Percentiles rank a stretch among this genome's conserved stretches.
Conservation (phyloP, 176 grass and related monocot species). For the Rhynchospora pubera region DNA sequence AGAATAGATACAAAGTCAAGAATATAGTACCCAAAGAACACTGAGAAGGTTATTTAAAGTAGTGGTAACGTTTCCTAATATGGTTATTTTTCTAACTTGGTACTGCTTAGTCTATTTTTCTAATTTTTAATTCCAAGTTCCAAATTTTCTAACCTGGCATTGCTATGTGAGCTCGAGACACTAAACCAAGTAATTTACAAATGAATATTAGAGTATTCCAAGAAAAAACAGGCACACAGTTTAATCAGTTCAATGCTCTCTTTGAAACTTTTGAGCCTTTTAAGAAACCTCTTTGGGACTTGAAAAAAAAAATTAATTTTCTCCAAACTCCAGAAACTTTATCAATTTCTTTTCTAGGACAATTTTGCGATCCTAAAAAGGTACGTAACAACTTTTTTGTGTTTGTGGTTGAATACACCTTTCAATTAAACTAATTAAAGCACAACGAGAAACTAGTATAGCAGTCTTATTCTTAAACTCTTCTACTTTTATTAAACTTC, state of each 20-base stretch:
- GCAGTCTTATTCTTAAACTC: neutral
- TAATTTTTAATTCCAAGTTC: neutral
- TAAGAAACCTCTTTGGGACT: conserved; percentile 8
- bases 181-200: neutral
- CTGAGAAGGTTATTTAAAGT: neutral
- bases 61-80: neutral
- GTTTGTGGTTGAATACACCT: conserved; percentile 5
- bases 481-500: neutral
- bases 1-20: neutral
- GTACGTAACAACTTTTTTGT: too few relatives aligned
- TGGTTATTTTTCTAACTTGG: neutral
- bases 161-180: neutral
- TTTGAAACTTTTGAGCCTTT: neutral
- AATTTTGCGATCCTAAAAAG: neutral
- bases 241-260: neutral
- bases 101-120: neutral
- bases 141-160: neutral
- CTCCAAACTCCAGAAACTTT: too few relatives aligned
- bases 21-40: neutral
- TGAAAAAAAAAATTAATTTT: neutral
- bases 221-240: conserved; percentile 6
- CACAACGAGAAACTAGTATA: conserved; percentile 6
- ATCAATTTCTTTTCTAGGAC: neutral
- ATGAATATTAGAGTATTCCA: neutral
- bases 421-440: neutral